phyloP scores from a whole-genome alignment of 164 flowering plant species.

The Sedum album region DNA sequence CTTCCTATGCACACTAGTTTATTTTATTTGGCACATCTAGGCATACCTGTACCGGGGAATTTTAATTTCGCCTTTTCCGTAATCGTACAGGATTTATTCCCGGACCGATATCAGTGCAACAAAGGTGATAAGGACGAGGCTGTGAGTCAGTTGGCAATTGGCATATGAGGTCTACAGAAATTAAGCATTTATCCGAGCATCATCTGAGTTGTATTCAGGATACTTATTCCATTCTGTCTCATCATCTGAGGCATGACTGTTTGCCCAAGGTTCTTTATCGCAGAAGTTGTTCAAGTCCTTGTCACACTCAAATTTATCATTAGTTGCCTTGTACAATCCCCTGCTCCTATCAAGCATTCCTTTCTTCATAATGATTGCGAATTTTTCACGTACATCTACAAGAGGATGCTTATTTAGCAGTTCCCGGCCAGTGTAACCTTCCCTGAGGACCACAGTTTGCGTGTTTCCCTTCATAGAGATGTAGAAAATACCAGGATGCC shows the following conservation, averaged over 20 bases:
- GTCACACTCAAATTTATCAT: constrained; percentile 9
- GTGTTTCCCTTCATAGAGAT: constrained; percentile 68
- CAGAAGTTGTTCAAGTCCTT: neutral
- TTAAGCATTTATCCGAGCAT: constrained; percentile 1
- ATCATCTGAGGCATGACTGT: constrained; percentile 14
- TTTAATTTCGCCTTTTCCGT: too few relatives aligned
- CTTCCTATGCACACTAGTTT: too few relatives aligned
- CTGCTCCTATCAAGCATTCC: constrained; percentile 57
- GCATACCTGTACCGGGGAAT: too few relatives aligned
- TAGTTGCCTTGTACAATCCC: constrained; percentile 50
- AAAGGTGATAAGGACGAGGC: too few relatives aligned
- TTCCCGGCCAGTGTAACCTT: constrained; percentile 50
- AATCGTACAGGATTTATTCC: too few relatives aligned
- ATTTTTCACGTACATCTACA: constrained; percentile 52
- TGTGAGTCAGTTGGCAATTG: too few relatives aligned
- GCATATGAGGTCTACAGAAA: too few relatives aligned
- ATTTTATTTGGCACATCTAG: too few relatives aligned
- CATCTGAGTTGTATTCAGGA: constrained; percentile 37
- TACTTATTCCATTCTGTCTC: constrained; percentile 20
- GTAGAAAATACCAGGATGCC: constrained; percentile 94
- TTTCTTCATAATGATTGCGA: constrained; percentile 40
- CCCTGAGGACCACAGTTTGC: constrained; percentile 78
- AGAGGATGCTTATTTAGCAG: constrained; percentile 65
- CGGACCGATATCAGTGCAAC: too few relatives aligned
- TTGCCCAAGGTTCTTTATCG: neutral